Evolutionary conservation across 2,329 filamentous ascomycete species (phyloP).

Genomic region (Alternaria sp.): DNA sequence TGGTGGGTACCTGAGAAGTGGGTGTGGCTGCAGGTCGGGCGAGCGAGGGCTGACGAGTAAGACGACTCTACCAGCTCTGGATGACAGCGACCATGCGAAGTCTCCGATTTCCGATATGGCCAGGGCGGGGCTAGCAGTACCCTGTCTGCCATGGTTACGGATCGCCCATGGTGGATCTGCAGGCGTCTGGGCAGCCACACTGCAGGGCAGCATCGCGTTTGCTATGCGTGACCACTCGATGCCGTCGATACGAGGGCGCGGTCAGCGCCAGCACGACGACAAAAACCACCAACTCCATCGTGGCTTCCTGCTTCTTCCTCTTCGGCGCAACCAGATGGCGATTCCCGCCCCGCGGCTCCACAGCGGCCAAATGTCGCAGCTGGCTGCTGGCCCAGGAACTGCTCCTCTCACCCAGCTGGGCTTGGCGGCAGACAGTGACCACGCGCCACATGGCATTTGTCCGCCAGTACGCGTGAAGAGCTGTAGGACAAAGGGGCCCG

Average conservation of each 20-base stretch:
- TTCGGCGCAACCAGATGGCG: not conserved
- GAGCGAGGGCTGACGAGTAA: slow-evolving; percentile 31
- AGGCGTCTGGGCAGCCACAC: slow-evolving; percentile 38
- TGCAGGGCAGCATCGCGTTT: slow-evolving; percentile 39
- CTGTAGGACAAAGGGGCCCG: slow-evolving; percentile 13
- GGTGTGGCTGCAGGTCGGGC: slow-evolving; percentile 45
- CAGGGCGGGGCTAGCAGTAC: slow-evolving; percentile 41
- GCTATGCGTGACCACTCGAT: slow-evolving; percentile 8
- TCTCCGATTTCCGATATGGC: slow-evolving; percentile 47
- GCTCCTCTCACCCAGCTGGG: slow-evolving; percentile 25
- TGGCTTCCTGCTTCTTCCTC: not conserved
- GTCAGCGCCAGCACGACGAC: slow-evolving; percentile 1
- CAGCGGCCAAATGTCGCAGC: slow-evolving; percentile 31
- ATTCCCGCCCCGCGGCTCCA: slow-evolving; percentile 24
- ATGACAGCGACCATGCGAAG: slow-evolving; percentile 37
- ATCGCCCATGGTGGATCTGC: slow-evolving; percentile 47
- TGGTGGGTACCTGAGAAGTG: slow-evolving; percentile 40
- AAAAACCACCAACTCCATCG: not conserved
- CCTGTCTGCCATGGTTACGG: slow-evolving; percentile 46
- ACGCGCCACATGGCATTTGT: slow-evolving; percentile 16
- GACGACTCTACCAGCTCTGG: slow-evolving; percentile 25
- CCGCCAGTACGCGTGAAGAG: slow-evolving; percentile 16
- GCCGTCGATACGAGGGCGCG: not conserved
- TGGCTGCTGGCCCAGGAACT: slow-evolving; percentile 16
- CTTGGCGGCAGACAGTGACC: slow-evolving; percentile 22